Percentiles rank a stretch among this genome's conserved stretches.
Conservation (phyloP, 2,329 filamentous ascomycete genomes). For the Pseudomassariella vexata region DNA sequence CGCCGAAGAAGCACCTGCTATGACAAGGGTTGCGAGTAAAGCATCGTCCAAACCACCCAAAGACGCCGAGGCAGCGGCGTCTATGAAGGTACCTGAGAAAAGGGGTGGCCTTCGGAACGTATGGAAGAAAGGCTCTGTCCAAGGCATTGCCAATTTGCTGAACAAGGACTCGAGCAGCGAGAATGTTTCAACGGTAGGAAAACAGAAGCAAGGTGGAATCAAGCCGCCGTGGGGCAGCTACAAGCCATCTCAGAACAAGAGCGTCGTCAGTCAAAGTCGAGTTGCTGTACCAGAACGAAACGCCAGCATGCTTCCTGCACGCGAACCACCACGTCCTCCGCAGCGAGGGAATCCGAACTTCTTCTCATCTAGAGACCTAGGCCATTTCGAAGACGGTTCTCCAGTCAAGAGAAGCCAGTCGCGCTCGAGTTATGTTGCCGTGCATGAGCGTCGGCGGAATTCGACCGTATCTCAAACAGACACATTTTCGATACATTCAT, state of each 20-base stretch:
- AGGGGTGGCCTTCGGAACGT: constrained; percentile 42
- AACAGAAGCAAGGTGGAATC: constrained; percentile 15
- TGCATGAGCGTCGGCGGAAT: constrained; percentile 44
- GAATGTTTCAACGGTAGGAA: constrained; percentile 15
- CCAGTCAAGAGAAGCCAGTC: constrained; percentile 34
- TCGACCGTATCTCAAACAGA: constrained; percentile 53
- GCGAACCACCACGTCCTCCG: constrained; percentile 27
- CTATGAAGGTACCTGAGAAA: constrained; percentile 31
- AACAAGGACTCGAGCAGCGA: constrained; percentile 37
- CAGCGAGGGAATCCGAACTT: constrained; percentile 31
- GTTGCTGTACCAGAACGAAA: constrained; percentile 23
- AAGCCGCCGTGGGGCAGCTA: constrained; percentile 19
- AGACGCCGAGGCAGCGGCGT: constrained; percentile 13
- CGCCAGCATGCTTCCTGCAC: constrained; percentile 23
- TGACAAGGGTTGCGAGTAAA: constrained; percentile 16
- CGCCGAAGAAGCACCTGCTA: constrained; percentile 15
- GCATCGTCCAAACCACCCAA: constrained; percentile 23
- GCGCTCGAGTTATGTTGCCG: constrained; percentile 41
- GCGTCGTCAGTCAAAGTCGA: constrained; percentile 16
- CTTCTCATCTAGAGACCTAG: constrained; percentile 33
- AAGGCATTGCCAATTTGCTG: constrained; percentile 42
- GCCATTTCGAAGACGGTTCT: constrained; percentile 16
- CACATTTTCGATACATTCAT: constrained; percentile 45
- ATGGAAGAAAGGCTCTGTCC: constrained; percentile 42
- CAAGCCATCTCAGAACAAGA: constrained; percentile 14